Evolutionary conservation across 2,329 filamentous ascomycete genomes (phyloP).

Genomic region (Diaporthe longicolla): DNA sequence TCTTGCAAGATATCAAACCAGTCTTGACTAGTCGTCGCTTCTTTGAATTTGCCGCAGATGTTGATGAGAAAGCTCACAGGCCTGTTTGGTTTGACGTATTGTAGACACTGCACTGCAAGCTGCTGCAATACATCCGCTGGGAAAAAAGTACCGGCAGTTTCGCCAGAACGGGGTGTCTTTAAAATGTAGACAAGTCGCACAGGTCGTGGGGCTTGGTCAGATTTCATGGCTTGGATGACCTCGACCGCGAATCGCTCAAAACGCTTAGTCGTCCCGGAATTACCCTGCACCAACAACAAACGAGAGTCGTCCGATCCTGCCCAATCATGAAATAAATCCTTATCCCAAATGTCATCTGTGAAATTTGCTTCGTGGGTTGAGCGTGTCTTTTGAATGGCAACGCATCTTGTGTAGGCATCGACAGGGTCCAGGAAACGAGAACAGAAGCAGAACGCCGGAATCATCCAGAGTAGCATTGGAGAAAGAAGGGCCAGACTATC

Average conservation of each 20-base stretch:
- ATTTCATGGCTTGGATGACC: background rate
- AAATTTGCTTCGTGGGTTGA: background rate
- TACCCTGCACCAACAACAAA: background rate
- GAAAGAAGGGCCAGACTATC: background rate
- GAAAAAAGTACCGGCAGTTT: background rate
- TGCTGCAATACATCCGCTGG: background rate
- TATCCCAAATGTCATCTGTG: background rate
- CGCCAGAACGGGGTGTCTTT: background rate
- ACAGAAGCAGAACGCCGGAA: background rate
- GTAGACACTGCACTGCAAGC: background rate
- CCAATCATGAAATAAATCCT: background rate
- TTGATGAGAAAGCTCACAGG: background rate
- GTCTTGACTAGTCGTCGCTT: background rate
- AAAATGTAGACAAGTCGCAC: background rate
- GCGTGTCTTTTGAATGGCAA: background rate
- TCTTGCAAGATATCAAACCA: slow-evolving; percentile 6
- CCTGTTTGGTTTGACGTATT: background rate
- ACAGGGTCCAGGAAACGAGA: background rate
- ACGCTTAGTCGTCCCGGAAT: background rate
- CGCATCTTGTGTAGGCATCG: background rate
- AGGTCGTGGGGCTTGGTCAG: background rate
- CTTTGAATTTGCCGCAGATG: background rate
- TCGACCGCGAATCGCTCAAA: background rate
- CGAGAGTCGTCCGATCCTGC: background rate
- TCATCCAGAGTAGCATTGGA: background rate